These are phyloP conservation scores for Dianthus caryophyllus DNA, from an alignment of 148 eudicot species.

Conservation along the genomic window DNA sequence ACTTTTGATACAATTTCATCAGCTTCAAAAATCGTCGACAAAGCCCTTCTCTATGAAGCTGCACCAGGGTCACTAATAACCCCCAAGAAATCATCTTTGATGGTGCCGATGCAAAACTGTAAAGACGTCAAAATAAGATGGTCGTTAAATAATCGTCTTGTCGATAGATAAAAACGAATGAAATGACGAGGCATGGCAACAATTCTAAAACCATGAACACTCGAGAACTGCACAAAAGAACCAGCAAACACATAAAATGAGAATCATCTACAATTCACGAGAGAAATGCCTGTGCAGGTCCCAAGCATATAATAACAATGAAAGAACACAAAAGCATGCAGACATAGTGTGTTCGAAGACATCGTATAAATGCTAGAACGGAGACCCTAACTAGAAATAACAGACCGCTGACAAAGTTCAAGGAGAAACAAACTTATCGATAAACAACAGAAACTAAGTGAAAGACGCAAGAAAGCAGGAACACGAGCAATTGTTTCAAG, in stretches of 20 bases:
- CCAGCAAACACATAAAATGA: neutral
- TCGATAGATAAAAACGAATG: neutral
- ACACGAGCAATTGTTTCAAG: neutral
- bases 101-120: conserved; percentile 96
- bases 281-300: neutral
- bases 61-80: conserved; percentile 72
- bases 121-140: neutral
- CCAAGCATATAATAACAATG: neutral
- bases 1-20: neutral
- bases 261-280: neutral
- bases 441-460: neutral
- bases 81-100: conserved; percentile 85
- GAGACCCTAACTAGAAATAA: neutral
- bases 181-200: neutral
- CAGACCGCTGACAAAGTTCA: neutral
- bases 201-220: neutral
- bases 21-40: neutral
- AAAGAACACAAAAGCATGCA: neutral
- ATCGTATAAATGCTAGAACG: neutral
- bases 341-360: neutral
- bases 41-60: conserved; percentile 24
- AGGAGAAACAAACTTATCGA: too few species aligned
- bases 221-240: neutral
- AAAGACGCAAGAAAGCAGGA: neutral
- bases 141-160: neutral